Base-by-base conservation (phyloP, 2,329 filamentous ascomycete genomes). In the Cladosporium velox region DNA sequence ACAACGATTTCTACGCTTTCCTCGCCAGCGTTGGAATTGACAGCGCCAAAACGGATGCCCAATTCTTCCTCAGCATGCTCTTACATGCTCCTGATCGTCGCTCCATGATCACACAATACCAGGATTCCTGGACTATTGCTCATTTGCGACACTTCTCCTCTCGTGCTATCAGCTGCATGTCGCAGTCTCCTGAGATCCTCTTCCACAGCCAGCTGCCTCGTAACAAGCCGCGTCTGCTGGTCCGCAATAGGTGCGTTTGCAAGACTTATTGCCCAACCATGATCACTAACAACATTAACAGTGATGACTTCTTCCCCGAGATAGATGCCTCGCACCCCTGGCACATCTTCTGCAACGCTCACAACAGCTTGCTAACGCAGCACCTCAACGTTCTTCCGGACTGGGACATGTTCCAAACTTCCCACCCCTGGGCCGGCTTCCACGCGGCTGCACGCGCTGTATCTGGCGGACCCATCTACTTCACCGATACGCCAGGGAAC, bases 331-430 rank as follows among this genome's bases (percentile, higher is more conserved):
- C 90, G 7, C 95, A 99, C 68, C 87, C 93, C 0, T 99, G 95
- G 94, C 95, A 99, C 77, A 86, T 98, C 41, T 99, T 96, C 83
- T 88, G 90, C 69, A 99, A 98, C 75, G 94, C 94, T 0, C 91
- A 97, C 78, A 97, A 96, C 76, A 85, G 87, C 35, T 83, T 98
- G 0, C 82, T 98, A 15, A 93, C 90, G 1, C 88, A 92, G 69
- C 90, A 95, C 73, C 83, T 98, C 35, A 97, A 97, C 71, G 87
- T 92, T 0, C 79, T 98, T 0, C 94, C 95, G 0, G 93, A 97
- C 77, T 90, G 88, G 88, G 88, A 90, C 73, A 90, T 90, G 88
- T 90, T 90, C 73, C 88, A 90, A 72, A 90, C 88, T 1, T 82
- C 80, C 24, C 87, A 90, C 70, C 79, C 84, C 1, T 96, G 91